A percentile compares a stretch with the other conserved stretches of the same genome.
These are phyloP conservation scores for Ogataea trehaloabstinens DNA, from an alignment of 805 yeast species.

Conservation along the genomic window DNA sequence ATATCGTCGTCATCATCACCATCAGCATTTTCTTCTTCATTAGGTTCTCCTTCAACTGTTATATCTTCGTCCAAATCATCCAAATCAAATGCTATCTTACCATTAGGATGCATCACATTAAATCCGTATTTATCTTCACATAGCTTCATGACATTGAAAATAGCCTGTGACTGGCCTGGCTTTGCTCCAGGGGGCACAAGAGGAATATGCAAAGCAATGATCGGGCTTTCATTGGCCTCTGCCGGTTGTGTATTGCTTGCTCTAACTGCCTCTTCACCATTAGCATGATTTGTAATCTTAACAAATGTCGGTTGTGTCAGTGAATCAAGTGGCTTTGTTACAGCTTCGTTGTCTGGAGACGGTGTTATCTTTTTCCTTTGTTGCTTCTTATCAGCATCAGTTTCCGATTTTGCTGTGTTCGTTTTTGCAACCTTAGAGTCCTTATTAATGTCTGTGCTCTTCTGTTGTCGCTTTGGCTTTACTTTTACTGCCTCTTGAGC, in stretches of 20 bases:
- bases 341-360: not conserved
- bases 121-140: conserved; percentile 88
- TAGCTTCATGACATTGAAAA: conserved; percentile 66
- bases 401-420: too few species aligned
- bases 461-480: too few species aligned
- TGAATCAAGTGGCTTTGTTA: conserved; percentile 5
- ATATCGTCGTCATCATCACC: conserved; percentile 37
- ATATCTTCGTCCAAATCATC: conserved; percentile 52
- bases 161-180: conserved; percentile 57
- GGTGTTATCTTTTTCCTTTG: too few species aligned
- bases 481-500: not conserved
- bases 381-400: too few species aligned
- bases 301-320: conserved; percentile 20
- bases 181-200: conserved; percentile 43
- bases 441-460: too few species aligned
- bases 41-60: conserved; percentile 26
- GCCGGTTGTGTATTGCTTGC: conserved; percentile 6
- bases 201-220: conserved; percentile 56
- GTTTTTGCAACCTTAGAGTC: too few species aligned
- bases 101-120: conserved; percentile 65
- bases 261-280: conserved; percentile 5
- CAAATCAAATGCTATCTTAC: conserved; percentile 55
- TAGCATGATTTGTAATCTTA: conserved; percentile 11
- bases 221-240: conserved; percentile 35
- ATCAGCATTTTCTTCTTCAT: conserved; percentile 20